Percentiles rank a stretch among this genome's conserved stretches.
Conservation (phyloP, 768 basidiomycete species). For the Auriscalpium vulgare region DNA sequence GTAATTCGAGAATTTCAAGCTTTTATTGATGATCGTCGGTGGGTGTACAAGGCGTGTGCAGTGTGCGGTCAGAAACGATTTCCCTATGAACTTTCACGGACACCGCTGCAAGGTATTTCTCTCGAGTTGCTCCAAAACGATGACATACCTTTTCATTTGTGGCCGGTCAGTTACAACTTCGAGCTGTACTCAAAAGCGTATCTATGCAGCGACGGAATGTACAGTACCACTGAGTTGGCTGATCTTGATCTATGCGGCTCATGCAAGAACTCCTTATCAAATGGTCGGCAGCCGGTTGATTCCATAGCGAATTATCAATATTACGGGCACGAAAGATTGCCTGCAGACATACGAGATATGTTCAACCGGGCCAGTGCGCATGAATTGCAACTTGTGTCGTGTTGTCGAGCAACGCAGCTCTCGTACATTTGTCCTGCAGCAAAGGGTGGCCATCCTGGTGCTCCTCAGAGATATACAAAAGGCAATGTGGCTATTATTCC, state of each 20-base stretch:
- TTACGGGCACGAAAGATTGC: background rate
- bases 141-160: background rate
- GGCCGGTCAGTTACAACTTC: background rate
- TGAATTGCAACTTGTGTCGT: background rate
- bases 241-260: background rate
- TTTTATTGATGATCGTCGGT: background rate
- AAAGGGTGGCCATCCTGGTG: background rate
- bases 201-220: background rate
- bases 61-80: background rate
- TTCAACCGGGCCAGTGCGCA: background rate
- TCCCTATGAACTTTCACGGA: background rate
- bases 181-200: background rate
- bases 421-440: background rate
- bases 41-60: background rate
- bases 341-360: background rate
- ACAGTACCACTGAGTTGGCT: too few species aligned
- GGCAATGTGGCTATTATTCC: background rate
- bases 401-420: background rate
- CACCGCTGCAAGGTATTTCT: background rate
- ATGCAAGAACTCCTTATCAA: too few species aligned
- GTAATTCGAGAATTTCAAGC: background rate
- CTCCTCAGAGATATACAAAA: background rate
- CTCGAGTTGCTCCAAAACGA: background rate
- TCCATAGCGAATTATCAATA: conserved; percentile 1
- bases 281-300: background rate